A percentile compares a stretch with the other conserved stretches of the same genome.
phyloP scores from a whole-genome alignment of 2,329 filamentous ascomycete species.

The Fonsecaea nubica region DNA sequence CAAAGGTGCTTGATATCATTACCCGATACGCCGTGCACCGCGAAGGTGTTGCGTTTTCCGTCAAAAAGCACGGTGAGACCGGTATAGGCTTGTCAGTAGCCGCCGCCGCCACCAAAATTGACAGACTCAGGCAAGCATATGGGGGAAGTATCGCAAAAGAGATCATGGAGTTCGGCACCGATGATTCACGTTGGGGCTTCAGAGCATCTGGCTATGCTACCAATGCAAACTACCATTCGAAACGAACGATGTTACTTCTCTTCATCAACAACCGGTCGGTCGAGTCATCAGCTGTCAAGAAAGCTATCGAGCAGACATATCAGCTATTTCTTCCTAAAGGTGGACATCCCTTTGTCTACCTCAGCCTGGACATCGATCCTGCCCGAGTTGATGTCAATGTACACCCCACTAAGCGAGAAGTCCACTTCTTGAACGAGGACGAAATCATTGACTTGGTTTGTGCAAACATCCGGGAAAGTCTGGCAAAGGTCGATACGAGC shows the following conservation, averaged over 20 bases:
- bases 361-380: slow-evolving; percentile 91
- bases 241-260: slow-evolving; percentile 82
- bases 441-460: slow-evolving; percentile 91
- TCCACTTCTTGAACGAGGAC: slow-evolving; percentile 97
- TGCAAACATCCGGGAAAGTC: slow-evolving; percentile 74
- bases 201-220: slow-evolving; percentile 80
- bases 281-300: slow-evolving; percentile 86
- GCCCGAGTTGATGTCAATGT: slow-evolving; percentile 95
- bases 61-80: slow-evolving; percentile 93
- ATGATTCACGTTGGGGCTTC: slow-evolving; percentile 82
- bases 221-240: slow-evolving; percentile 93
- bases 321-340: slow-evolving; percentile 86
- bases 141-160: slow-evolving; percentile 85
- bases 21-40: slow-evolving; percentile 94
- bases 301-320: slow-evolving; percentile 90
- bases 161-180: slow-evolving; percentile 74
- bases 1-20: slow-evolving; percentile 95
- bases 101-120: slow-evolving; percentile 71
- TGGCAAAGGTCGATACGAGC: slow-evolving; percentile 89
- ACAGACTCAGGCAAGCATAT: slow-evolving; percentile 90
- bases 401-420: slow-evolving; percentile 94
- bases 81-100: slow-evolving; percentile 82
- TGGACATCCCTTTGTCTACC: slow-evolving; percentile 90
- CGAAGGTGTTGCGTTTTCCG: slow-evolving; percentile 87
- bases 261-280: slow-evolving; percentile 98